phyloP scores from a whole-genome alignment of 345 rosid species.

The Populus euphratica region DNA sequence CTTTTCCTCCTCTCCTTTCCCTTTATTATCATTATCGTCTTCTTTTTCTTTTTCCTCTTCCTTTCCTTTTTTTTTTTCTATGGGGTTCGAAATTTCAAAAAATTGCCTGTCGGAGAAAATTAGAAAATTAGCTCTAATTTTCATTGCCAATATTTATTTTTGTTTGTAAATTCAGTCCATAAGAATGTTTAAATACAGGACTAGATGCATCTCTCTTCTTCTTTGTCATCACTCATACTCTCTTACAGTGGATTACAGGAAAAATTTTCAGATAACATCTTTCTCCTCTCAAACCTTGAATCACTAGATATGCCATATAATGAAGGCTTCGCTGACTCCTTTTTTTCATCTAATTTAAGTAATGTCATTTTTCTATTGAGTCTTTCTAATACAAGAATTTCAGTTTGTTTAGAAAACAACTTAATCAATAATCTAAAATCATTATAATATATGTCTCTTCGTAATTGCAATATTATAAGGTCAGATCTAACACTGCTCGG shows the following conservation, averaged over 20 bases:
- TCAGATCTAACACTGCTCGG: not conserved
- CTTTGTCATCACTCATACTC: no score
- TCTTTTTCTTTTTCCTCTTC: not conserved
- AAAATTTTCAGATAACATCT: no score
- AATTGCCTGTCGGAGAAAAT: not conserved
- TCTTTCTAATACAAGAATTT: no score
- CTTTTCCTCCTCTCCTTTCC: not conserved
- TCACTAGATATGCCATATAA: rapidly evolving
- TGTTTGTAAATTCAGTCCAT: not conserved
- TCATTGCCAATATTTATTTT: not conserved
- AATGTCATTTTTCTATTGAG: rapidly evolving
- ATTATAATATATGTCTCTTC: rapidly evolving
- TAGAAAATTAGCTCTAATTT: not conserved
- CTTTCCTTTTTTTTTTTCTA: not conserved
- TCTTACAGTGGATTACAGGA: no score
- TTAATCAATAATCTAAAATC: no score
- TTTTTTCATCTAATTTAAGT: no score
- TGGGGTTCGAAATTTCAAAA: slow-evolving; percentile 20
- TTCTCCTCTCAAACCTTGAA: no score
- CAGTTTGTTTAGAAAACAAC: no score
- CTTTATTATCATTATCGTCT: not conserved
- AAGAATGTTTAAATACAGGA: not conserved
- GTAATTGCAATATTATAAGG: not conserved
- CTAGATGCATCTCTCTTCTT: not conserved
- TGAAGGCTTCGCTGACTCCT: no score